Evolutionary conservation across 139 green algal species (phyloP), one percentile per base, ranked within the genome.

Genomic region (Pseudopediastrum boryanum): DNA sequence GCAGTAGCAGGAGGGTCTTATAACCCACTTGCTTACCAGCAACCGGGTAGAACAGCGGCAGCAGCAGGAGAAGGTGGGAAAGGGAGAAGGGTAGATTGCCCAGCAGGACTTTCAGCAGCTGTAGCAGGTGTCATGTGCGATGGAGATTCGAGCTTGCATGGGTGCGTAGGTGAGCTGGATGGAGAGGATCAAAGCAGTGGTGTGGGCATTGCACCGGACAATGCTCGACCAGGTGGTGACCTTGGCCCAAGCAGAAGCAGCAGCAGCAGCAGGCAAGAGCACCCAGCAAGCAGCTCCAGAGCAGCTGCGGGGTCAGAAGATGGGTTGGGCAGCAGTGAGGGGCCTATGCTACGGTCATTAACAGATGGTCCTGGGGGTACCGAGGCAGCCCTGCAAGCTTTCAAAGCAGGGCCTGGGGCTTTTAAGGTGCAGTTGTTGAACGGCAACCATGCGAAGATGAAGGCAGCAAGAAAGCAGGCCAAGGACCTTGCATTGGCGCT

Each of bases 391-490:
- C 56, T 85, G 23, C 64, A 85, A 43, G 77, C 58, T 21, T 90
- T 81, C 80, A 64, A 75, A 35, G 38, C 68, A 19, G 85, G 77
- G 0, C 75, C 77, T 2, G 85, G 85, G 1, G 73, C 80, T 1
- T 31, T 76, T 25, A 77, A 84, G 58, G 69, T 74, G 16, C 4
- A 10, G 0, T 72, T 90, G 62, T 56, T 90, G 39, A 79, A 59
- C 5, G 83, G 88, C 39, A 90, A 88, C 71, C 54, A 61, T 1
- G 21, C 38, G 39, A 66, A 72, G 51, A 35, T 52, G 35, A 70
- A 63, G 50, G 48, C 64, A 0, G 48, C 48, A 2, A 81, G 76
- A 38, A 66, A 56, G 48, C 73, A 78, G 5, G 78, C 82, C 54
- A 86, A 85, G 58, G 63, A 70, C 21, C 52, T 83, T 29, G 69